Evolutionary conservation across 768 basidiomycete genomes (phyloP).

Genomic region (Hemileccinum rubropunctum): DNA sequence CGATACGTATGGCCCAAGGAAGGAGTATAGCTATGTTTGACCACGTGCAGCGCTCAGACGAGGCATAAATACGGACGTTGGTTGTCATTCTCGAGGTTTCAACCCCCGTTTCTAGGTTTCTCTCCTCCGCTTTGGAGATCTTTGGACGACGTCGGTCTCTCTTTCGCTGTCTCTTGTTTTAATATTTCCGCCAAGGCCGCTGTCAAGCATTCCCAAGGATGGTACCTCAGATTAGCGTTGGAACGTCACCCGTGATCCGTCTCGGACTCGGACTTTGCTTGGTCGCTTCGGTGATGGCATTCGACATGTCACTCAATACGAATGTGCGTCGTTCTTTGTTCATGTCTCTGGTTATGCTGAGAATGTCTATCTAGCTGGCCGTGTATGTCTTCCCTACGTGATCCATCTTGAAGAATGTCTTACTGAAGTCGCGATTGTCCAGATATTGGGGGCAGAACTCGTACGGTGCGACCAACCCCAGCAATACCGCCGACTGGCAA

Average conservation of each 20-base stretch:
- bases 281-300: constrained; percentile 16
- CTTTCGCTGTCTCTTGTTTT: neutral
- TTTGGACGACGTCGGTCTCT: neutral
- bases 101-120: too few species aligned
- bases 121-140: too few species aligned
- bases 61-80: constrained; percentile 12
- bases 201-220: constrained; percentile 2
- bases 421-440: neutral
- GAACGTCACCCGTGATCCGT: constrained; percentile 7
- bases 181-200: neutral
- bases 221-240: constrained; percentile 5
- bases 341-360: neutral
- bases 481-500: constrained; percentile 26
- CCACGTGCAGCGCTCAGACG: constrained; percentile 10
- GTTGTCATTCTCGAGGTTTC: neutral
- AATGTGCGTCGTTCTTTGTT: constrained; percentile 20
- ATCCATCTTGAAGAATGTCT: neutral
- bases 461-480: constrained; percentile 26
- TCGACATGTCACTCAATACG: constrained; percentile 24
- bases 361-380: constrained; percentile 15
- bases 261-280: constrained; percentile 13
- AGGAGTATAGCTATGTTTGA: neutral
- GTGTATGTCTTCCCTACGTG: constrained; percentile 19
- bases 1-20: neutral
- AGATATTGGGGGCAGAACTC: constrained; percentile 40